These are phyloP conservation scores for Penicillium sp. DNA, from an alignment of 2,329 filamentous ascomycete species.

Conservation along the genomic window DNA sequence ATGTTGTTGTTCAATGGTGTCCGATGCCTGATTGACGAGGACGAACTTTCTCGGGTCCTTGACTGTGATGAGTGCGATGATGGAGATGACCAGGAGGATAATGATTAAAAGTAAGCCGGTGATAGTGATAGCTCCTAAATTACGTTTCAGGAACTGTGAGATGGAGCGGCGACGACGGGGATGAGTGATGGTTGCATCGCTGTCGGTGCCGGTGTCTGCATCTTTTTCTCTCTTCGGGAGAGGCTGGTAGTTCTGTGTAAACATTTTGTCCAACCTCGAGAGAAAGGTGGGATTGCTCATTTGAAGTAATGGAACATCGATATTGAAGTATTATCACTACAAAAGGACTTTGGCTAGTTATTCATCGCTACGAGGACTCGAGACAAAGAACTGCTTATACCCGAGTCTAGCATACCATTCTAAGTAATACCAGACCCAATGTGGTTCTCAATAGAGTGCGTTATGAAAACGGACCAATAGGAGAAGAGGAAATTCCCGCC, in stretches of 20 bases:
- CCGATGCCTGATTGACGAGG: slow-evolving; percentile 3
- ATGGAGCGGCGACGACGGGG: slow-evolving; percentile 40
- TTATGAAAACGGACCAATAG: no score
- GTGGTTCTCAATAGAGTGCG: neutral
- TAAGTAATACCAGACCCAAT: neutral
- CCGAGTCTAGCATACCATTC: no score
- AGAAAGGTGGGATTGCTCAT: slow-evolving; percentile 1
- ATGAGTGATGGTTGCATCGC: slow-evolving; percentile 40
- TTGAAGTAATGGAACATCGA: slow-evolving; percentile 1
- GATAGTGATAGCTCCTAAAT: slow-evolving; percentile 11
- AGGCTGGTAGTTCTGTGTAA: slow-evolving; percentile 1
- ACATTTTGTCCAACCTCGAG: neutral
- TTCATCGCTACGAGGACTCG: no score
- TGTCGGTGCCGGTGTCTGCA: slow-evolving; percentile 42
- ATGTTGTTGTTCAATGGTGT: no score
- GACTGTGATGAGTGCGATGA: slow-evolving; percentile 8
- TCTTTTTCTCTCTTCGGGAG: slow-evolving; percentile 19
- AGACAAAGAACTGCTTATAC: no score
- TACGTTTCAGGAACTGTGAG: slow-evolving; percentile 29
- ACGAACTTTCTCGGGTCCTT: slow-evolving; percentile 7
- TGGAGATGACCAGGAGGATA: slow-evolving; percentile 5
- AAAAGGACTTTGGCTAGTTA: no score
- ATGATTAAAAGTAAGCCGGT: slow-evolving; percentile 5
- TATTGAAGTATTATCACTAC: no score
- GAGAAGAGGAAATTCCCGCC: no score